phyloP scores from a whole-genome alignment of 208 protist species.

The Lotmaria passim region DNA sequence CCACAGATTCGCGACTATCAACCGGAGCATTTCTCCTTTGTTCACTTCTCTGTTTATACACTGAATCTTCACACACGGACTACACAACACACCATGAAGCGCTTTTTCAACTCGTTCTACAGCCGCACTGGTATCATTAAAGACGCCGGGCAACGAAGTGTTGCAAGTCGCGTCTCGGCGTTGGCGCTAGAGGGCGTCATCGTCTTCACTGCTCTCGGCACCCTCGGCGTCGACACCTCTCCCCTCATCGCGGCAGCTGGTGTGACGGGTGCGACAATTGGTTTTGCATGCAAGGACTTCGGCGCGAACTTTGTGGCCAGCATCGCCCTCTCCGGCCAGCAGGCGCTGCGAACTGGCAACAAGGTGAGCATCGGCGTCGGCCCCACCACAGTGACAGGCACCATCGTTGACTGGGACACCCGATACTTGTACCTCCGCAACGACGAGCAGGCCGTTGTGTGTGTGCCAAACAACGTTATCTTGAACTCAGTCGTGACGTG shows the following conservation, averaged over 20 bases:
- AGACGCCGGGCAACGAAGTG: constrained; percentile 72
- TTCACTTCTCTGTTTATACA: not conserved
- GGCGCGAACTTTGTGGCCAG: constrained; percentile 84
- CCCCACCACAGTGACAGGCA: constrained; percentile 42
- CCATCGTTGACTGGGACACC: constrained; percentile 79
- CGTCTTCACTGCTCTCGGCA: constrained; percentile 71
- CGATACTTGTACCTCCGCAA: constrained; percentile 80
- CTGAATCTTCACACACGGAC: no score
- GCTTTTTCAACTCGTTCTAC: constrained; percentile 84
- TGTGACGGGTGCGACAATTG: constrained; percentile 80
- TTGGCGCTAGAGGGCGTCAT: constrained; percentile 59
- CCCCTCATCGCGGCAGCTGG: constrained; percentile 79
- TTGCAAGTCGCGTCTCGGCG: constrained; percentile 69
- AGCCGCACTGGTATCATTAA: constrained; percentile 61
- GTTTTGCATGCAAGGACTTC: constrained; percentile 87
- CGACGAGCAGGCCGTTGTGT: constrained; percentile 49
- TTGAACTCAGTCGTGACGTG: constrained; percentile 76
- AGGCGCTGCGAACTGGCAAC: constrained; percentile 64
- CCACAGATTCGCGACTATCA: no score
- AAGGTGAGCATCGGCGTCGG: constrained; percentile 65
- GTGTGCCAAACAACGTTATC: constrained; percentile 78
- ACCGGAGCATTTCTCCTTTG: no score
- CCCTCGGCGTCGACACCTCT: constrained; percentile 74
- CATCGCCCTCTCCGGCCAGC: constrained; percentile 71
- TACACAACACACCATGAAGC: constrained; percentile 51